Evolutionary conservation across 148 eudicot species (phyloP).

Genomic region (Fagopyrum homotropicum): DNA sequence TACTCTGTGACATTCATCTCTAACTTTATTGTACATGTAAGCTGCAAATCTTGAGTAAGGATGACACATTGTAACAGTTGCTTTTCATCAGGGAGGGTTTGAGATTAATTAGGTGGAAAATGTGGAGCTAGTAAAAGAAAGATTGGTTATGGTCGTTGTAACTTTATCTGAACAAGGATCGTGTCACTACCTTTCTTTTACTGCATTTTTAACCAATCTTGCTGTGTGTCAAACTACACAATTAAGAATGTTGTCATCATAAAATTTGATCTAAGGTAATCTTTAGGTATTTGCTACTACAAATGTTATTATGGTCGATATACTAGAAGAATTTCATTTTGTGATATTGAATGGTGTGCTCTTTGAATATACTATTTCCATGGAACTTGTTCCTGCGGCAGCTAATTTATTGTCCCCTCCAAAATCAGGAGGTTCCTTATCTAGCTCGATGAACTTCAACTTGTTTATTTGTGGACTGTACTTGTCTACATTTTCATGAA

Average conservation of each 20-base stretch:
- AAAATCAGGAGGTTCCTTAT: not conserved
- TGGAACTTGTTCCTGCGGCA: not conserved
- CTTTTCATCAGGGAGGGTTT: not conserved
- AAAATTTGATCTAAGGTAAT: not conserved
- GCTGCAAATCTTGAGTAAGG: not conserved
- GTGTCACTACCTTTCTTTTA: not conserved
- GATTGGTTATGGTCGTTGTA: not conserved
- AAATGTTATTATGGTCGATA: not conserved
- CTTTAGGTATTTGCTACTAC: not conserved
- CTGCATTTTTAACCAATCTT: not conserved
- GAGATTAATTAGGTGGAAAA: not conserved
- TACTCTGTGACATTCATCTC: not conserved
- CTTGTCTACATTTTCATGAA: not conserved
- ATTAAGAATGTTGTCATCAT: not conserved
- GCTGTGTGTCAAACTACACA: not conserved
- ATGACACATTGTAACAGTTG: not conserved
- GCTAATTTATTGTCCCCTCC: not conserved
- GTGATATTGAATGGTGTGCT: not conserved
- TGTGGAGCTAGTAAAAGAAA: not conserved
- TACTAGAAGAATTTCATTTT: not conserved
- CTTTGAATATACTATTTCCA: not conserved
- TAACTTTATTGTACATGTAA: not conserved
- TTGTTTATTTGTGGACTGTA: not conserved
- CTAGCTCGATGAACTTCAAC: not conserved
- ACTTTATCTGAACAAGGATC: not conserved